Conservation (phyloP, 352 stramenopile species). For the Globisporangium paroecandrum region DNA sequence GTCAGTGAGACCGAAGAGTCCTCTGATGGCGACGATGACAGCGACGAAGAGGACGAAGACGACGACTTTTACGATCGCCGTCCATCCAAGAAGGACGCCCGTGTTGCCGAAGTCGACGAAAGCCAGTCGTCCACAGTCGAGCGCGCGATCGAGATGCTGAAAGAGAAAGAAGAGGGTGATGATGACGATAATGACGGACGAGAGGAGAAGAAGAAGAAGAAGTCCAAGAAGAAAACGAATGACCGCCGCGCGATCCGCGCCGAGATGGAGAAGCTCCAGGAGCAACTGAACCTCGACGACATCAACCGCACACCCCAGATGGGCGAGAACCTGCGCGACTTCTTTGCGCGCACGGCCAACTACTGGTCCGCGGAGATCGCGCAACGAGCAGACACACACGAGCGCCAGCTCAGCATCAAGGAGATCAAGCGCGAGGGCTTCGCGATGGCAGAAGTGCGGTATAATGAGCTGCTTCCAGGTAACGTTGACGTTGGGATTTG, state of each 20-base stretch:
- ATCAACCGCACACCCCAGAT: constrained; percentile 70
- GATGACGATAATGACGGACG: constrained; percentile 24
- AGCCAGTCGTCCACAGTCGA: constrained; percentile 45
- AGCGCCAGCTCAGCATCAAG: constrained; percentile 77
- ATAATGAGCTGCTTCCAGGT: constrained; percentile 80
- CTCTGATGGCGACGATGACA: constrained; percentile 75
- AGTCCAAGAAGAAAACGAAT: constrained; percentile 56
- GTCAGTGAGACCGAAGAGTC: constrained; percentile 86
- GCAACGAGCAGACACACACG: constrained; percentile 51
- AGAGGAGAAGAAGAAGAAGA: constrained; percentile 42
- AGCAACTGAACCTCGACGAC: constrained; percentile 70
- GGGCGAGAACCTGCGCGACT: constrained; percentile 82
- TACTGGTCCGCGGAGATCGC: constrained; percentile 69
- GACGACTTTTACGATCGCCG: constrained; percentile 28
- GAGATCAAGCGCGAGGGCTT: constrained; percentile 88
- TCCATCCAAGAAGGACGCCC: constrained; percentile 21
- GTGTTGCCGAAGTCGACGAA: constrained; percentile 7
- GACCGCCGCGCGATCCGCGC: constrained; percentile 63
- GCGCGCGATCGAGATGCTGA: constrained; percentile 58
- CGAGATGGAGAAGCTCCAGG: constrained; percentile 84
- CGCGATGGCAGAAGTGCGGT: constrained; percentile 60
- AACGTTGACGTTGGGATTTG: constrained; percentile 10
- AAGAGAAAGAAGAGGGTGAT: constrained; percentile 39
- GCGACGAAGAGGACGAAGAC: constrained; percentile 58
- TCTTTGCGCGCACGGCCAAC: constrained; percentile 78